Evolutionary conservation across 2,329 filamentous ascomycete genomes (phyloP).

Genomic region (Fusarium succisae): DNA sequence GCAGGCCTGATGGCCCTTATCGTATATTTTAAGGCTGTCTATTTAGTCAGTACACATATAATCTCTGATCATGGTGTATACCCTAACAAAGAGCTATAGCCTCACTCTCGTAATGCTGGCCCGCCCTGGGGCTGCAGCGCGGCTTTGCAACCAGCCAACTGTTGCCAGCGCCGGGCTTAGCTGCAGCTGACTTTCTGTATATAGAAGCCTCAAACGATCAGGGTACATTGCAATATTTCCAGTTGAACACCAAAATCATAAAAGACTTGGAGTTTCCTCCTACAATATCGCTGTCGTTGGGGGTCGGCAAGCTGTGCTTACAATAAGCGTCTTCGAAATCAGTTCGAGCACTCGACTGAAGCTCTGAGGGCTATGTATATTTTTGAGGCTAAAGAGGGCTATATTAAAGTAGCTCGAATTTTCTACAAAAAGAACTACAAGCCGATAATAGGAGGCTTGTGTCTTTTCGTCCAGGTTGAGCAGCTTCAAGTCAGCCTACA

Average conservation of each 20-base stretch:
- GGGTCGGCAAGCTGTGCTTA: not conserved
- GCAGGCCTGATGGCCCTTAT: not conserved
- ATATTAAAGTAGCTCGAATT: too few relatives aligned
- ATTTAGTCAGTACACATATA: not conserved
- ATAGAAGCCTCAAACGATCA: not conserved
- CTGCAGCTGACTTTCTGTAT: not conserved
- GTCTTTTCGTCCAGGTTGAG: not conserved
- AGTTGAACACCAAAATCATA: fast-evolving
- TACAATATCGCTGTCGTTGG: not conserved
- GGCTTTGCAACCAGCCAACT: not conserved
- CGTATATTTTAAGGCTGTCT: not conserved
- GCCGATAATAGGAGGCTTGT: not conserved
- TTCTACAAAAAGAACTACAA: not conserved
- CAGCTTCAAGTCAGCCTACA: not conserved
- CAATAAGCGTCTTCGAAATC: not conserved
- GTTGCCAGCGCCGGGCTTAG: not conserved
- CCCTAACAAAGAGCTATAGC: not conserved
- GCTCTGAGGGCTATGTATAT: not conserved
- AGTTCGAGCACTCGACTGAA: not conserved
- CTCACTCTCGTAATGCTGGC: not conserved
- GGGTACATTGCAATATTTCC: fast-evolving
- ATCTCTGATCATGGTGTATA: not conserved
- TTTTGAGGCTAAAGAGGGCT: too few relatives aligned
- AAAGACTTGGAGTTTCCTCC: not conserved
- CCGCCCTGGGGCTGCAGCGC: not conserved